A percentile compares a stretch with the other conserved stretches of the same genome.
Evolutionary conservation across 2,329 filamentous ascomycete species (phyloP).

Genomic region (Fusarium sp.): DNA sequence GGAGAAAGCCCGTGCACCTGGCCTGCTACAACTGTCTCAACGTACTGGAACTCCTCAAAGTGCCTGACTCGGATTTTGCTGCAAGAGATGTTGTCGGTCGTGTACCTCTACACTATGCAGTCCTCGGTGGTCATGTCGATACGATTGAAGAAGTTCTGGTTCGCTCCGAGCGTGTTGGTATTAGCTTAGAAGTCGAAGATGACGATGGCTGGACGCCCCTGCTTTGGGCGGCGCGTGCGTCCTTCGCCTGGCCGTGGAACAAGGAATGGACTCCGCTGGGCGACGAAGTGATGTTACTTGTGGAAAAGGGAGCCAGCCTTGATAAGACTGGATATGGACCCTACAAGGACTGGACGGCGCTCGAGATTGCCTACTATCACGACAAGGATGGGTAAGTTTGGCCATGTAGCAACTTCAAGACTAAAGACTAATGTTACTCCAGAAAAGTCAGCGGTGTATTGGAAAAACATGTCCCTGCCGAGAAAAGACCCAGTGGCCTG

Average conservation of each 20-base stretch:
- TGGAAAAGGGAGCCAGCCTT: not conserved
- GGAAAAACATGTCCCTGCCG: not conserved
- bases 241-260: not conserved
- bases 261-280: not conserved
- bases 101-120: slow-evolving; percentile 23
- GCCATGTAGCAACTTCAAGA: not conserved
- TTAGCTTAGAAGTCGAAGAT: slow-evolving; percentile 8
- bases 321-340: not conserved
- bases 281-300: not conserved
- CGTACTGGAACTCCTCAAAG: slow-evolving; percentile 3
- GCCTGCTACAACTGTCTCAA: slow-evolving; percentile 26
- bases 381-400: slow-evolving; percentile 2
- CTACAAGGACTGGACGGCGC: not conserved
- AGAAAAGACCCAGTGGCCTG: not conserved
- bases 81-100: slow-evolving; percentile 11
- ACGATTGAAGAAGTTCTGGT: slow-evolving; percentile 8
- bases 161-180: slow-evolving; percentile 2
- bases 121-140: not conserved
- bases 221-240: slow-evolving; percentile 11
- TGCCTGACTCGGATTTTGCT: slow-evolving; percentile 19
- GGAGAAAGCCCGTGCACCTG: slow-evolving; percentile 6
- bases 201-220: slow-evolving; percentile 24
- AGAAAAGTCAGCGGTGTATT: not conserved
- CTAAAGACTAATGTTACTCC: not conserved
- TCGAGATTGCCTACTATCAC: slow-evolving; percentile 2